Evolutionary conservation across 1,284 basidiomycete species (phyloP).

Genomic region (Tilletia indica): DNA sequence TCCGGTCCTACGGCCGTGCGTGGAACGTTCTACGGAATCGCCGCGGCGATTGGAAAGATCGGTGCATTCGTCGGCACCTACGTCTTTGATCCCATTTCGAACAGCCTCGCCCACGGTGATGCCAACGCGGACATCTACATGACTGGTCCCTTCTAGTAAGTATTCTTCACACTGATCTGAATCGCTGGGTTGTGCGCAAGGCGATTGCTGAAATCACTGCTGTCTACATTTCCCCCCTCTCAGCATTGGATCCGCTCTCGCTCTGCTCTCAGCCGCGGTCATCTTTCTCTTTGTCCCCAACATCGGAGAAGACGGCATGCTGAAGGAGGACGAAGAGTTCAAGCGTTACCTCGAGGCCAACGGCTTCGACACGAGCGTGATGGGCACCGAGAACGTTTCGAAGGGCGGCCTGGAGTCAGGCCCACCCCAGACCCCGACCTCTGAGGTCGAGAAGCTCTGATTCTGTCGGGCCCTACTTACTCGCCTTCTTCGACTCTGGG

Average conservation of each 20-base stretch:
- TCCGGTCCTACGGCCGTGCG: conserved; percentile 42
- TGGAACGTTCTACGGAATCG: conserved; percentile 48
- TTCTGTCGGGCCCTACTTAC: not conserved
- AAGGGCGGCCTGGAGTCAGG: not conserved
- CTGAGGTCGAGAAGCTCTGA: conserved; percentile 9
- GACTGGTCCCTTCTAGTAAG: conserved; percentile 52
- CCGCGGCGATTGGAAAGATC: conserved; percentile 82
- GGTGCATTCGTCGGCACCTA: conserved; percentile 59
- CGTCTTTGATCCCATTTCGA: conserved; percentile 40
- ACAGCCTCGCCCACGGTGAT: conserved; percentile 25
- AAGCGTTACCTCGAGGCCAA: conserved; percentile 45
- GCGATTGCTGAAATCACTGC: too few relatives aligned
- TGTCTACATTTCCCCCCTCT: conserved; percentile 25
- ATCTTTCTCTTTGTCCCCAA: conserved; percentile 74
- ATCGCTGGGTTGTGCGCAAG: not conserved
- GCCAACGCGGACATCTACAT: conserved; percentile 31
- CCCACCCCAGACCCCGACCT: not conserved
- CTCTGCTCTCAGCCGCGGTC: conserved; percentile 72
- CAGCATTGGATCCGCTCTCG: conserved; percentile 63
- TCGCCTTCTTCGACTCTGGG: too few relatives aligned
- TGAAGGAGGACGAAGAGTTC: conserved; percentile 69
- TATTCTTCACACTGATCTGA: conserved; percentile 23
- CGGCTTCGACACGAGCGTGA: conserved; percentile 45
- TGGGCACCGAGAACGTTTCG: conserved; percentile 30
- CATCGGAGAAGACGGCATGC: conserved; percentile 75